Evolutionary conservation across 1,284 basidiomycete species (phyloP), one percentile per base, ranked within the genome.

Genomic region (Gymnopus androsaceus): DNA sequence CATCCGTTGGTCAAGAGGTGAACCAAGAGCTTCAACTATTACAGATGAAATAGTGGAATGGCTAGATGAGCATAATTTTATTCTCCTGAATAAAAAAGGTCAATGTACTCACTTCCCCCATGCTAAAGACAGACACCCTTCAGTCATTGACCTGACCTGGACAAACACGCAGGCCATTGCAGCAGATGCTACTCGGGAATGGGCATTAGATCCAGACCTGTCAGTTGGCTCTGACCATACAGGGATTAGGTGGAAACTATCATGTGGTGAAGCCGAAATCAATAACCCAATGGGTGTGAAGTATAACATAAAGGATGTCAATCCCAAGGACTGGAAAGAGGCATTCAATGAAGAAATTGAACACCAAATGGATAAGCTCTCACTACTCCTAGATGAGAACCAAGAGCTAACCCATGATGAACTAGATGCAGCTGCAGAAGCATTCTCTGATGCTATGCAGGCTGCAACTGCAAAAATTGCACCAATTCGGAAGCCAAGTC

Each of bases 61-160:
- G 50, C 37, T 52, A 1, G 50, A 41, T 21, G 37, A 52, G 12
- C 17, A 52, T 9, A 17, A 12, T 3, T 42, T 52, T 38, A 21
- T 28, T 28, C 50, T 52, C 5, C 25, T 3, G 21, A 52, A 52
- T 21, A 42, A 52, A 41, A 17, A 25, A 3, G 50, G 50, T 6
- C 11, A 14, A 25, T 38, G 38, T 12, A 52, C 50, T 6, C 50
- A 52, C 38, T 41, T 21, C 27, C 50, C 50, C 9, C 50, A 52
- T 17, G 50, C 41, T 38, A 37, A 5, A 17, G n/a, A 4, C 9
- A 52, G 42, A 31, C 36, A 41, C 14, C 37, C 50, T 7, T 41
- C 50, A 4, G 38, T 42, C 2, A 52, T 52, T 8, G 50, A 52
- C 25, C 38, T 52, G 23, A 52, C 50, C 15, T 52, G 50, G 50